Conservation (phyloP, 202 grass and related monocot species). For the Panicum hallii region DNA sequence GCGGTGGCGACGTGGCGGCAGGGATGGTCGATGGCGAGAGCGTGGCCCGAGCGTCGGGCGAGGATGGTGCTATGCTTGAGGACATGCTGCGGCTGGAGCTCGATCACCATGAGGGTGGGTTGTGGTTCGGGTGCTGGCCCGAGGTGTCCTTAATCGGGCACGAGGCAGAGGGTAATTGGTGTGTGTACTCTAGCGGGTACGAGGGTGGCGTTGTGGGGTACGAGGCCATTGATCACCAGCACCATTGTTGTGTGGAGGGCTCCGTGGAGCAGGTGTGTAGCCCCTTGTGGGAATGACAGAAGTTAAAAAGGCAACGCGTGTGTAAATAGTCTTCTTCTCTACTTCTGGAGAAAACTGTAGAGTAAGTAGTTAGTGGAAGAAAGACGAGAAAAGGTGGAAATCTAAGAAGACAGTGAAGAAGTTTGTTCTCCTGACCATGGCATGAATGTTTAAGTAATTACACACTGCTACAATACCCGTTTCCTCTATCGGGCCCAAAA, state of each 20-base stretch:
- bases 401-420: neutral
- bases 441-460: neutral
- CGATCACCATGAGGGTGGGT: conserved; percentile 28
- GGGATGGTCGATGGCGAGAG: neutral
- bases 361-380: neutral
- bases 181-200: conserved; percentile 25
- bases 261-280: conserved; percentile 53
- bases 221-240: conserved; percentile 31
- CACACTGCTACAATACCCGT: no score
- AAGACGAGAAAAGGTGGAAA: neutral
- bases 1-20: neutral
- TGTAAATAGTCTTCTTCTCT: neutral
- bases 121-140: conserved; percentile 39
- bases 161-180: conserved; percentile 40
- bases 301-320: neutral
- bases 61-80: conserved; percentile 30
- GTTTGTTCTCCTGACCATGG: neutral
- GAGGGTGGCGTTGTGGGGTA: conserved; percentile 22
- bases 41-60: neutral
- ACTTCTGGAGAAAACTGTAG: neutral
- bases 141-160: conserved; percentile 35
- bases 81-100: conserved; percentile 45
- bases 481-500: no score
- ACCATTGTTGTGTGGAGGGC: conserved; percentile 35
- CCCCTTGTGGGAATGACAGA: conserved; percentile 57